Base-by-base conservation (phyloP, 768 basidiomycete genomes). In the Psilocybe sp. region DNA sequence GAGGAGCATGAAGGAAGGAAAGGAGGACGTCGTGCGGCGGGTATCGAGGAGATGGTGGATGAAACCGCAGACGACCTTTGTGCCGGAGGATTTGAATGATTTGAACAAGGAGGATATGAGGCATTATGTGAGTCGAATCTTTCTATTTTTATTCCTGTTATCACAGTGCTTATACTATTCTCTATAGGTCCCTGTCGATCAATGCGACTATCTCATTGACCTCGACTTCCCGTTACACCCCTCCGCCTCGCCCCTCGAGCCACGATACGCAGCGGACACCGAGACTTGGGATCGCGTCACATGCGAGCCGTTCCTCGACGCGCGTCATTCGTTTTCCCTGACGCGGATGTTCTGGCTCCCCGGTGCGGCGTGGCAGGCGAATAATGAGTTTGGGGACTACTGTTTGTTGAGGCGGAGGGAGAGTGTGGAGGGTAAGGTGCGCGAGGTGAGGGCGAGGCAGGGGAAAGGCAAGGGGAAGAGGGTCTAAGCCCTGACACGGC, bases 161-260 rank as follows among this genome's bases (percentile, higher is more conserved):
- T 28, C 32, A 12, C 18, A 5, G 23, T 48, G 7, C 11, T 46
- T 13, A 31, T 36, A 19, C 2, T 5, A 5, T 16, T 20, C 10
- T 41, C 4, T 41, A 6, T 36, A 89, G 96, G 85, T 90, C 31
- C 74, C 85, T 19, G 69, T 83, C 16, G 70, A 79, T 16, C 72
- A 79, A 36, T 99, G 97, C 64, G 88, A 92, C 65, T 98, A 96
- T 68, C 74, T 99, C 51, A 75, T 99, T 54, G 93, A 98, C 66
- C 79, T 92, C 38, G 89, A 94, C 69, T 92, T 91, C 64, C 93
- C 94, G 0, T 66, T 70, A 1, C 82, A 89, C 54, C 80, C 87
- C 1, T 62, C 68, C 10, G 64, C 62, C 34, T 80, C 84, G 12
- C 31, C 56, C 4, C 67, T 80, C 40, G 94, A 97, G 62, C 92